Evolutionary conservation across 805 yeast species (phyloP), one percentile per base, ranked within the genome.

Genomic region (Candida coquimbonensis): DNA sequence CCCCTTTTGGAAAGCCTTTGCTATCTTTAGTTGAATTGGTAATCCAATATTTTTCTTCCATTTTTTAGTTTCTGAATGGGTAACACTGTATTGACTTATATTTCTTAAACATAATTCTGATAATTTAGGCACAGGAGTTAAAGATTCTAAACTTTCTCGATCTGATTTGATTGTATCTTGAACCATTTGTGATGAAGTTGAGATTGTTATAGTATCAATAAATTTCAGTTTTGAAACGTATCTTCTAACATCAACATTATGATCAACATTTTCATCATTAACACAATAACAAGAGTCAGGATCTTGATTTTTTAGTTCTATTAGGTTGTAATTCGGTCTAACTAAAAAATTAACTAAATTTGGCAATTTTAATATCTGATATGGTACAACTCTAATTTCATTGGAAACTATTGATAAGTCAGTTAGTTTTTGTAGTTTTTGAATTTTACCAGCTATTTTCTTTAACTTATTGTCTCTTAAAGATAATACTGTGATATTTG

Each of bases 1-100:
- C 2, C 75, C 84, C 51, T 72, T 73, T 27, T 73, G 69, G n/a
- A 80, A 63, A 0, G 84, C 81, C 44, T 68, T 68, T 3, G 75
- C 70, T 1, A 80, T 73, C 44, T 72, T 52, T 40, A 56, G 56
- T 45, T 77, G 82, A 21, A 70, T 67, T 12, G 70, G 43, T 16
- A 62, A 67, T 4, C 79, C 78, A 0, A 77, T 70, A 19, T 62
- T 60, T 35, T 59, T 61, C 51, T 75, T 76, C 87, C 87, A 80
- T 31, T 61, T 60, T 48, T 65, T 64, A 0, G 81, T 68, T 49
- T 80, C 86, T 38, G 76, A 71, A 47, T 71, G 68, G 1, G 83
- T 70, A 1, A 78, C 78, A 49, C 70, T 71, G 51, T 80, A 80
- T 12, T 58, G 55, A 0, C 82, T 77, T 31, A 80, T 69, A 16